Evolutionary conservation across 2,329 filamentous ascomycete species (phyloP).

Genomic region (Allantophomopsis cytisporea): DNA sequence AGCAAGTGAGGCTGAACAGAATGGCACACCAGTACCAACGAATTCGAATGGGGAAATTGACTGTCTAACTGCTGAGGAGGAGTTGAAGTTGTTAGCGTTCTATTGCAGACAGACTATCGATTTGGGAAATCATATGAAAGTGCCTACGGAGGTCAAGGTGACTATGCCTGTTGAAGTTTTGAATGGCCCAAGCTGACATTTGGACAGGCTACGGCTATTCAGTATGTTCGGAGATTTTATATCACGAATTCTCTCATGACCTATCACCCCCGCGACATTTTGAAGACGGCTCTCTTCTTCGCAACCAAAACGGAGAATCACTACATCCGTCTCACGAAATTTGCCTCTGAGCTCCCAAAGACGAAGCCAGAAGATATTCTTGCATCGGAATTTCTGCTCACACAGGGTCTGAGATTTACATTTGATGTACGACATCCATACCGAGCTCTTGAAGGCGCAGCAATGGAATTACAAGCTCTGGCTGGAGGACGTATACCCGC

Average conservation of each 20-base stretch:
- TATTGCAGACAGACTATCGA: conserved; percentile 52
- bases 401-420: conserved; percentile 83
- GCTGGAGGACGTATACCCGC: conserved; percentile 28
- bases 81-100: conserved; percentile 67
- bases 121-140: conserved; percentile 43
- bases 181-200: background rate
- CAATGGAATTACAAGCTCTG: conserved; percentile 67
- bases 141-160: conserved; percentile 47
- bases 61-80: conserved; percentile 73
- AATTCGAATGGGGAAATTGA: conserved; percentile 39
- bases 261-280: conserved; percentile 79
- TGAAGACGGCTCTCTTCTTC: conserved; percentile 85
- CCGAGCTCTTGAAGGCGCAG: conserved; percentile 70
- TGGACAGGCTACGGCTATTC: conserved; percentile 19
- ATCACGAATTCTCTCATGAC: conserved; percentile 93
- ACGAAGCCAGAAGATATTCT: conserved; percentile 72
- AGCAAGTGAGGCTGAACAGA: conserved; percentile 15
- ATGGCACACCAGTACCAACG: conserved; percentile 7
- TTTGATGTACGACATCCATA: conserved; percentile 90
- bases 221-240: conserved; percentile 86
- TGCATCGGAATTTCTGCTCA: conserved; percentile 83
- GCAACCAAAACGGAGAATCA: conserved; percentile 85
- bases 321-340: conserved; percentile 44
- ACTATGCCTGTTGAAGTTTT: conserved; percentile 6
- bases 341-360: conserved; percentile 55